Evolutionary conservation across 83 land plant genomes (phyloP).

Genomic region (Picea abies): DNA sequence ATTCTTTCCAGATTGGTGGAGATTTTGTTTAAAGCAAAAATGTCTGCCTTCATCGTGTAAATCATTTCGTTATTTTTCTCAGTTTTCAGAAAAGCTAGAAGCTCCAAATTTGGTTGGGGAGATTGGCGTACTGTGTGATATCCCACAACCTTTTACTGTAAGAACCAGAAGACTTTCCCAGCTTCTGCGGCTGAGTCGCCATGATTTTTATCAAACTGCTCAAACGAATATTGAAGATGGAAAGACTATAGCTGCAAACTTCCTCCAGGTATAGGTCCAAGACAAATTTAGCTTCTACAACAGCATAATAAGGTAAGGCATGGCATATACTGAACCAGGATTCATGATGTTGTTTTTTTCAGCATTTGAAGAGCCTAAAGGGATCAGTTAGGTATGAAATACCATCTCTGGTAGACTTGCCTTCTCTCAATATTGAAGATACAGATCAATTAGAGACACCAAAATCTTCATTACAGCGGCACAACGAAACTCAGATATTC

Average conservation of each 20-base stretch:
- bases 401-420: not conserved
- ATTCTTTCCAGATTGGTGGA: too few species aligned
- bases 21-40: too few species aligned
- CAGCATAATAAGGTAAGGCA: not conserved
- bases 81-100: not conserved
- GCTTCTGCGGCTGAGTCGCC: constrained; percentile 51
- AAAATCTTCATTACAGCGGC: too few species aligned
- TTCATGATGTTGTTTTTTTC: constrained; percentile 3
- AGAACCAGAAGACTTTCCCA: constrained; percentile 60
- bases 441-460: not conserved
- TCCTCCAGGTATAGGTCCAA: constrained; percentile 37
- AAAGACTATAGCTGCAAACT: constrained; percentile 32
- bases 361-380: constrained; percentile 48
- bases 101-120: constrained; percentile 49
- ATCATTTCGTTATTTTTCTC: too few species aligned
- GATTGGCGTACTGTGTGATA: constrained; percentile 55
- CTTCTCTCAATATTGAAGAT: not conserved
- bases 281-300: not conserved
- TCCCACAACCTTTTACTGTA: constrained; percentile 69
- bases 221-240: constrained; percentile 40
- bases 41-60: not conserved
- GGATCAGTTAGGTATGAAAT: constrained; percentile 46
- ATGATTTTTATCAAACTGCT: constrained; percentile 44
- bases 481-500: not conserved
- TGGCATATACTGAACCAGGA: not conserved